Evolutionary conservation across 306 rosid genomes (phyloP).

Genomic region (Clitoria ternatea): DNA sequence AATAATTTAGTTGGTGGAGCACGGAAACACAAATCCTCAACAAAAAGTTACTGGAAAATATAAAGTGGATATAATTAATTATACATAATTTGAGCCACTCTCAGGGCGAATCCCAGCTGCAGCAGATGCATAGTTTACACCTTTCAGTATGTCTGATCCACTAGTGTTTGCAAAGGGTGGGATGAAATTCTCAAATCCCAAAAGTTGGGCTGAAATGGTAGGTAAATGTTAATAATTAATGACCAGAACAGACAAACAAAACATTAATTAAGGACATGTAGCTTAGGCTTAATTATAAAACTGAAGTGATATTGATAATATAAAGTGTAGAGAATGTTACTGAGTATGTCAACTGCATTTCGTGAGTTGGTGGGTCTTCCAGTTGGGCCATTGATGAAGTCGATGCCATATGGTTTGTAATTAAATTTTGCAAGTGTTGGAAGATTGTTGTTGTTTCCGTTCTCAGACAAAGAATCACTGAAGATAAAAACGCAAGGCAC

Average conservation of each 20-base stretch:
- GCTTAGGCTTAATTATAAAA: too few species aligned
- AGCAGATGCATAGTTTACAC: constrained; percentile 40
- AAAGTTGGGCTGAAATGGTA: background rate
- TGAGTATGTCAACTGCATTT: background rate
- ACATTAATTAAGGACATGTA: too few species aligned
- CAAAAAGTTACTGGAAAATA: background rate
- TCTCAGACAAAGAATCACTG: constrained; percentile 1
- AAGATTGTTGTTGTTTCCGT: constrained; percentile 41
- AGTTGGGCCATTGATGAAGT: constrained; percentile 31
- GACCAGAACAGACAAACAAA: too few species aligned
- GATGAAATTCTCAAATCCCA: constrained; percentile 10
- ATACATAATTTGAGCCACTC: background rate
- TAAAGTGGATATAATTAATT: too few species aligned
- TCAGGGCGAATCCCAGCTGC: constrained; percentile 3
- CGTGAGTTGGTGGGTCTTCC: constrained; percentile 56
- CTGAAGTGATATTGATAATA: too few species aligned
- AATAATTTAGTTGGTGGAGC: background rate
- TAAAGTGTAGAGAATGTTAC: background rate
- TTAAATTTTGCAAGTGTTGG: background rate
- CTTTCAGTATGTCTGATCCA: constrained; percentile 31
- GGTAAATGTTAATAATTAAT: background rate
- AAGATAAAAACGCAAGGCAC: background rate
- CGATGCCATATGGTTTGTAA: constrained; percentile 53
- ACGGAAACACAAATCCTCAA: background rate
- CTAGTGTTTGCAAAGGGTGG: constrained; percentile 23